phyloP scores from a whole-genome alignment of 176 grass and related monocot genomes.

The Zoysia japonica region DNA sequence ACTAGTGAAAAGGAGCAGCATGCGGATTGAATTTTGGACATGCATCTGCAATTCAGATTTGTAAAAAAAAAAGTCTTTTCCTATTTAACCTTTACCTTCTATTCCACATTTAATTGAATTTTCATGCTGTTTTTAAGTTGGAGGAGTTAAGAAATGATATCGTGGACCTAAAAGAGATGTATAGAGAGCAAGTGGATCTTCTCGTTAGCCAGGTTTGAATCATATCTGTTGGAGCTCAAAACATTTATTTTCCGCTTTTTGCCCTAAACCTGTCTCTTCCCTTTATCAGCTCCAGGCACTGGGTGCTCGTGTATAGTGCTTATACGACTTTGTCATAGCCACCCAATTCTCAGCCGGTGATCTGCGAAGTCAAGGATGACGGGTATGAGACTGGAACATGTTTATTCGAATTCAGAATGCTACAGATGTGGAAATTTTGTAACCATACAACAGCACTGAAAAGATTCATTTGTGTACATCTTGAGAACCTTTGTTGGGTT shows the following conservation, averaged over 20 bases:
- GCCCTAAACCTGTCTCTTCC: neutral
- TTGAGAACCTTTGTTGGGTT: conserved; percentile 18
- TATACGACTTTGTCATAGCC: neutral
- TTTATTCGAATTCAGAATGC: conserved; percentile 21
- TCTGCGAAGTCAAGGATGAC: conserved; percentile 4
- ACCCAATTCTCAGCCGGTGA: conserved; percentile 7
- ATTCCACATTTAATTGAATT: neutral
- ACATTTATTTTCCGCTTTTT: neutral
- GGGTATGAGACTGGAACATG: conserved; percentile 22
- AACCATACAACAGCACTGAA: conserved; percentile 35
- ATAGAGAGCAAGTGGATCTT: conserved; percentile 98
- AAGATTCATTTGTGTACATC: conserved; percentile 42
- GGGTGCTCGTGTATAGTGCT: conserved; percentile 53
- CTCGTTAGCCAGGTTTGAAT: conserved; percentile 95
- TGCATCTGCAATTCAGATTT: neutral
- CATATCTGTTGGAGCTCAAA: neutral
- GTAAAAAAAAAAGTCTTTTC: neutral
- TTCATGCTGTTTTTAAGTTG: conserved; percentile 57
- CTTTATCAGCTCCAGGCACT: conserved; percentile 48
- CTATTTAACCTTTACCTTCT: neutral
- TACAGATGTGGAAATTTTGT: conserved; percentile 18
- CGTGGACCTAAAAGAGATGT: conserved; percentile 99
- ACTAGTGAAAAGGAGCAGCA: neutral
- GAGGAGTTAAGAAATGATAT: conserved; percentile 96
- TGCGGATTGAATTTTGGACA: neutral